Evolutionary conservation across 2,329 filamentous ascomycete species (phyloP).

Genomic region (Phialophora verrucosa): DNA sequence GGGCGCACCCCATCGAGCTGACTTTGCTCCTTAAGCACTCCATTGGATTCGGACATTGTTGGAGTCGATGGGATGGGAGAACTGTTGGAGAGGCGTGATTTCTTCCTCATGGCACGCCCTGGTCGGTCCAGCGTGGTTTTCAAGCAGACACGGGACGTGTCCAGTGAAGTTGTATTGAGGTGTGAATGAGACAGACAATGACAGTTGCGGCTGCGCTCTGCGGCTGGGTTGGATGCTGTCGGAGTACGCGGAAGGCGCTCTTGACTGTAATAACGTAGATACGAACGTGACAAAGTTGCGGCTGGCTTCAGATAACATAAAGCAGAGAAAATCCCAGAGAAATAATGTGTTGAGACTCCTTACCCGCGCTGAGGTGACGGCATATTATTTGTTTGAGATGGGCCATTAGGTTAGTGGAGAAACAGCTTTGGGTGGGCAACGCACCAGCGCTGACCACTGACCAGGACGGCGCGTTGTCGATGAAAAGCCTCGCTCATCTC

Average conservation of each 20-base stretch:
- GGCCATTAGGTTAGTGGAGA: conserved; percentile 29
- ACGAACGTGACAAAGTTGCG: not conserved
- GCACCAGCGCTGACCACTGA: conserved; percentile 15
- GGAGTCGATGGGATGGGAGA: conserved; percentile 27
- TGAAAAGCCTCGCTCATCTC: conserved; percentile 12
- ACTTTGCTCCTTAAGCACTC: conserved; percentile 36
- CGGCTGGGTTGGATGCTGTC: not conserved
- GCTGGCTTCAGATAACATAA: not conserved
- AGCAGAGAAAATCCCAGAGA: not conserved
- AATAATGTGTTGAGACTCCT: conserved; percentile 14
- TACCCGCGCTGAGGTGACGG: conserved; percentile 23
- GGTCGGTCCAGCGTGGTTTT: conserved; percentile 12
- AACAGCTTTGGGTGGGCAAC: conserved; percentile 5
- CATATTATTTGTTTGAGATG: conserved; percentile 36
- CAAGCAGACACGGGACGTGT: conserved; percentile 6
- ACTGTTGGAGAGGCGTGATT: conserved; percentile 28
- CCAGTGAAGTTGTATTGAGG: not conserved
- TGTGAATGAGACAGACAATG: not conserved
- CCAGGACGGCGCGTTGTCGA: conserved; percentile 11
- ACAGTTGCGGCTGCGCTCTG: conserved; percentile 8
- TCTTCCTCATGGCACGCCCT: conserved; percentile 36
- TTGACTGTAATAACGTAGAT: not conserved
- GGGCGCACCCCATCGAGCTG: conserved; percentile 31
- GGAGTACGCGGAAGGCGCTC: not conserved
- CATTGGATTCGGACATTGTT: conserved; percentile 38